A percentile compares a stretch with the other conserved stretches of the same genome.
These are phyloP conservation scores for Fusarium pseudocircinatum DNA, from an alignment of 2,329 filamentous ascomycete genomes.

Conservation along the genomic window DNA sequence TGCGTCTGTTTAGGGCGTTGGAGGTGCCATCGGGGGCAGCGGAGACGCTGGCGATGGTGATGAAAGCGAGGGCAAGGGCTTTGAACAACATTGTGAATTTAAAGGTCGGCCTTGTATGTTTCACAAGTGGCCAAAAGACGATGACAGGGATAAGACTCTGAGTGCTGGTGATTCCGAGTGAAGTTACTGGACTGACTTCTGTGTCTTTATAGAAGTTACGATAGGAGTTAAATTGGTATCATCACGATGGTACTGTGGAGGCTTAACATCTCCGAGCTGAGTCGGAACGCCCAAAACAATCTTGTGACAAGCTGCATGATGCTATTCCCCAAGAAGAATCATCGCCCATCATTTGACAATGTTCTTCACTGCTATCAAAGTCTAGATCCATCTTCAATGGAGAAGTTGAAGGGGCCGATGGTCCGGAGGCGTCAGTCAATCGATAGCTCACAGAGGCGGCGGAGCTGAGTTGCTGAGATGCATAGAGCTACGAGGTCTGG, in stretches of 20 bases:
- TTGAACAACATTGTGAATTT: background rate
- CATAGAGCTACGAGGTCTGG: background rate
- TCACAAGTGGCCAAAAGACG: background rate
- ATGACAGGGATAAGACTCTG: fast-evolving
- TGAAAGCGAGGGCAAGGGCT: background rate
- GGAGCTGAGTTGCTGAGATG: fast-evolving
- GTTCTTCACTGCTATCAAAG: fast-evolving
- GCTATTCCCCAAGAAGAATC: background rate
- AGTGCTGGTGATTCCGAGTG: no score
- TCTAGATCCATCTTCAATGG: fast-evolving
- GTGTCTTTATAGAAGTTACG: background rate
- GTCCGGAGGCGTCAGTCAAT: background rate
- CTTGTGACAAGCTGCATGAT: background rate
- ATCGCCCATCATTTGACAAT: fast-evolving
- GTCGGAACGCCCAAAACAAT: background rate
- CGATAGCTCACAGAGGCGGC: background rate
- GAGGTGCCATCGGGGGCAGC: background rate
- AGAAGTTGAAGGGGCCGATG: background rate
- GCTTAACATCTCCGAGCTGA: background rate
- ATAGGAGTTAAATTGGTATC: fast-evolving
- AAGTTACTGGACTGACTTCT: fast-evolving
- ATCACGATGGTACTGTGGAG: no score
- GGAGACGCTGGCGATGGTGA: background rate
- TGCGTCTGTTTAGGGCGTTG: background rate
- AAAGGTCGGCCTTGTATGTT: background rate